These are phyloP conservation scores for Botrytis pseudocinerea DNA, from an alignment of 2,329 filamentous ascomycete genomes.

Conservation along the genomic window DNA sequence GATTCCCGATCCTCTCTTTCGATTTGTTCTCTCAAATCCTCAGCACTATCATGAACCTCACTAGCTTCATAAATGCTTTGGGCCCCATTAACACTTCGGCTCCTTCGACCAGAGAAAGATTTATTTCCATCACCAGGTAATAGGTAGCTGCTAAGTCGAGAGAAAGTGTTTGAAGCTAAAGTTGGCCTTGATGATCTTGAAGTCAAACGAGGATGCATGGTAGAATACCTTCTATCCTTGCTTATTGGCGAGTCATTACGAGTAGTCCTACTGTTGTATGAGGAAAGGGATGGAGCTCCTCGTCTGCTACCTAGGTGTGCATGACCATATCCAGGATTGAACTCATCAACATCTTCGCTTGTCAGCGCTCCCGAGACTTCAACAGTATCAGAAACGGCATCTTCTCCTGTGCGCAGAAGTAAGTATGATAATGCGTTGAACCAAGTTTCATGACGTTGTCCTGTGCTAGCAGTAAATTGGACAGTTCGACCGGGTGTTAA, in stretches of 20 bases:
- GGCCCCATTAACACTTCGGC: slow-evolving; percentile 47
- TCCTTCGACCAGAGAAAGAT: slow-evolving; percentile 56
- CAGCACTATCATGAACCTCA: slow-evolving; percentile 73
- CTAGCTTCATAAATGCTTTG: slow-evolving; percentile 54
- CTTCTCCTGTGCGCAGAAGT: slow-evolving; percentile 72
- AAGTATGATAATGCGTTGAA: slow-evolving; percentile 96
- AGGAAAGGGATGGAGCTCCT: slow-evolving; percentile 68
- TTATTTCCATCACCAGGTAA: slow-evolving; percentile 41
- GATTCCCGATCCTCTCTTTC: slow-evolving; percentile 75
- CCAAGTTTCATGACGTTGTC: slow-evolving; percentile 96
- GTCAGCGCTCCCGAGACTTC: slow-evolving; percentile 58
- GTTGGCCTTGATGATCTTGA: slow-evolving; percentile 36
- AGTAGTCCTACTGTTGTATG: slow-evolving; percentile 74
- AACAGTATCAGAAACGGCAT: slow-evolving; percentile 57
- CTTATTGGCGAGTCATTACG: slow-evolving; percentile 62
- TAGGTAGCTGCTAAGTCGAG: slow-evolving; percentile 62
- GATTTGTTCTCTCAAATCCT: slow-evolving; percentile 78
- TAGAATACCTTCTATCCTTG: slow-evolving; percentile 22
- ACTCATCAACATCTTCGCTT: slow-evolving; percentile 70
- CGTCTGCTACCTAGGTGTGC: slow-evolving; percentile 46
- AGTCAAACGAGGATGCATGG: slow-evolving; percentile 28
- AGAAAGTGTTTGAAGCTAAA: slow-evolving; percentile 49
- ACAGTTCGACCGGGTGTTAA: slow-evolving; percentile 84
- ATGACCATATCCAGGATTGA: slow-evolving; percentile 62
- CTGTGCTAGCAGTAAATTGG: slow-evolving; percentile 92